phyloP scores from a whole-genome alignment of 1,139 yeast species.

The Magnusiomyces sp. region DNA sequence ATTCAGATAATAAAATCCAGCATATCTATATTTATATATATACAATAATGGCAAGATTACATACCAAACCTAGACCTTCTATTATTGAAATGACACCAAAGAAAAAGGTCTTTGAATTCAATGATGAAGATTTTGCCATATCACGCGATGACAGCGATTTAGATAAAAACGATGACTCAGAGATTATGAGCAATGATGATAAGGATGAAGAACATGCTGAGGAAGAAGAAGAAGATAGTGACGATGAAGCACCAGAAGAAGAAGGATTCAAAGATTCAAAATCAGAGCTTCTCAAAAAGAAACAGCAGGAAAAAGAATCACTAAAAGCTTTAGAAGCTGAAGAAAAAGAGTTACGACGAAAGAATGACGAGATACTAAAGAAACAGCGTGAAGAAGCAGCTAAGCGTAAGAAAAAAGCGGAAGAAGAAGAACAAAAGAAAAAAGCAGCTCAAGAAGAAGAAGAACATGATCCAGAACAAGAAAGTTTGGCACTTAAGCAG shows the following conservation, averaged over 20 bases:
- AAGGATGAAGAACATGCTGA: neutral
- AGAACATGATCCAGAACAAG: neutral
- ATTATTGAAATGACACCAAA: neutral
- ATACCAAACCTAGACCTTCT: no score
- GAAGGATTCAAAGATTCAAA: slow-evolving; percentile 4
- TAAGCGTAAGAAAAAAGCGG: neutral
- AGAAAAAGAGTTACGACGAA: neutral
- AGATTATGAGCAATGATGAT: neutral
- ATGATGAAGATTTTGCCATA: neutral
- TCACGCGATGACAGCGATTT: neutral
- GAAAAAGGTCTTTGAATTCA: slow-evolving; percentile 1
- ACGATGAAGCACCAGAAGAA: slow-evolving; percentile 5
- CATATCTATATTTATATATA: no score
- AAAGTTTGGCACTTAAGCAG: no score
- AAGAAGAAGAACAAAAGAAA: neutral
- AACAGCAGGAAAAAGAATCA: slow-evolving; percentile 1
- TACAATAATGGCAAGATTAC: no score
- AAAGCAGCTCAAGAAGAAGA: neutral
- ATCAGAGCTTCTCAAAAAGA: neutral
- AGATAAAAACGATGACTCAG: neutral
- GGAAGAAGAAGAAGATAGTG: neutral
- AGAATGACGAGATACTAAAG: slow-evolving; percentile 1
- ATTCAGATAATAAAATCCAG: no score
- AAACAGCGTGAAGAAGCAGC: neutral
- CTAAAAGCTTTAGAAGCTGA: neutral